Evolutionary conservation across 225 moss, liverwort and hornwort genomes (phyloP).

Genomic region (Climacium dendroides): DNA sequence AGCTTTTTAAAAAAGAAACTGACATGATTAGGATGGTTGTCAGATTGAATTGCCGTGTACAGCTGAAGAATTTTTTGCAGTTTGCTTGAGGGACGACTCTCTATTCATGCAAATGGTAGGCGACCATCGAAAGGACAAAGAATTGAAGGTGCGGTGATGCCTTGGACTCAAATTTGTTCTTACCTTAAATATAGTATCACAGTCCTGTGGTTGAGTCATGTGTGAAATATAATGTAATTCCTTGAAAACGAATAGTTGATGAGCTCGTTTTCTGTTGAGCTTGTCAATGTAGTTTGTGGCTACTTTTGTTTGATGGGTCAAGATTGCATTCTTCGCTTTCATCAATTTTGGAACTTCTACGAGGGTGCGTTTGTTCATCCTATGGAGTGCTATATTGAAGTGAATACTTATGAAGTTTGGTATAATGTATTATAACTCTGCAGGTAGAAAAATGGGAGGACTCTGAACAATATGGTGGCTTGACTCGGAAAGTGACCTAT

Average conservation of each 20-base stretch:
- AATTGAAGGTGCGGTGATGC: constrained; percentile 28
- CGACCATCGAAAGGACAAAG: constrained; percentile 51
- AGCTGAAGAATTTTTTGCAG: constrained; percentile 44
- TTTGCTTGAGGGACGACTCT: constrained; percentile 41
- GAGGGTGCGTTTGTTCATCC: not conserved
- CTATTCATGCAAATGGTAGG: constrained; percentile 51
- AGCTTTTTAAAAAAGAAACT: not conserved
- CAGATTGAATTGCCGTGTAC: constrained; percentile 70
- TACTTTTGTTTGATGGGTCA: not conserved
- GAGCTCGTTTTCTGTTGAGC: not conserved
- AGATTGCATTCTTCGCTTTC: not conserved
- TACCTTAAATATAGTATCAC: not conserved
- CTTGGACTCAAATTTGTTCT: not conserved
- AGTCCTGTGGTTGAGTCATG: not conserved
- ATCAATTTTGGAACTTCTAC: not conserved
- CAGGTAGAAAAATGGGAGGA: constrained; percentile 68
- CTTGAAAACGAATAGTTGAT: not conserved
- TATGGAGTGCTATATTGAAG: not conserved
- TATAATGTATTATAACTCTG: not conserved
- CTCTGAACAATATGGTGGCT: constrained; percentile 55
- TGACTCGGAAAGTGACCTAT: constrained; percentile 60
- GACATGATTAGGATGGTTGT: not conserved
- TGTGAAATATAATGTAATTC: not conserved
- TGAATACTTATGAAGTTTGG: not conserved
- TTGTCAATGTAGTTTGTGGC: not conserved